These are phyloP conservation scores for Lenwebbia sp. DNA, from an alignment of 345 rosid genomes.

Conservation along the genomic window DNA sequence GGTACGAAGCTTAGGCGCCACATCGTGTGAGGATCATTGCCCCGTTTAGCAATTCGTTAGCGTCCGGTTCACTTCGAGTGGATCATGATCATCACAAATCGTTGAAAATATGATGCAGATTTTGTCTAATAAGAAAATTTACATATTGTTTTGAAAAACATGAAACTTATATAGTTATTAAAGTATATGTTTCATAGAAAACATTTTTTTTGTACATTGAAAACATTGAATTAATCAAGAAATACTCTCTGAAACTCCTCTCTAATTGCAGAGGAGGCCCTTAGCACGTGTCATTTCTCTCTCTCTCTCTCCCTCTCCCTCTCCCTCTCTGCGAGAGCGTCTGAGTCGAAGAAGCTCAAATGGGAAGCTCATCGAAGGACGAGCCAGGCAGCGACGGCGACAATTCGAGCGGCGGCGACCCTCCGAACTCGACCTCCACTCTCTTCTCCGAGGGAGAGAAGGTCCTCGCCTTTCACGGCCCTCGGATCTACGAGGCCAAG, in stretches of 20 bases:
- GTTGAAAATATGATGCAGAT: background rate
- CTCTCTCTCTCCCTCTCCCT: background rate
- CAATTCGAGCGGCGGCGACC: constrained; percentile 62
- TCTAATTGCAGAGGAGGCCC: background rate
- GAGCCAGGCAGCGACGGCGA: constrained; percentile 60
- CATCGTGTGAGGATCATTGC: accelerated
- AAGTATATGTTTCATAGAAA: background rate
- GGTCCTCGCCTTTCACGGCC: constrained; percentile 93
- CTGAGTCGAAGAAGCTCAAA: constrained; percentile 2
- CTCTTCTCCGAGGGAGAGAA: constrained; percentile 85
- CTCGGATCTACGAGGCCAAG: constrained; percentile 97
- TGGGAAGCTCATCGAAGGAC: constrained; percentile 85
- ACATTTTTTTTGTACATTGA: background rate
- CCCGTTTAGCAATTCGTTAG: background rate
- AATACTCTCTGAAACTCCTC: background rate
- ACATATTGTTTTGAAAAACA: too few relatives aligned
- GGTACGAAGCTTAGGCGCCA: accelerated
- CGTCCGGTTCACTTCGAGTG: background rate
- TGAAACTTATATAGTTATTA: background rate
- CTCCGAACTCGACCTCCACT: constrained; percentile 40
- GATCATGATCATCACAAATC: background rate
- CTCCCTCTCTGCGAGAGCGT: background rate
- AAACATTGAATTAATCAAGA: background rate
- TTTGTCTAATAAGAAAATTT: background rate
- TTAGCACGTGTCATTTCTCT: background rate